These are phyloP conservation scores for Combretum micranthum DNA, from an alignment of 345 rosid genomes.

Conservation along the genomic window DNA sequence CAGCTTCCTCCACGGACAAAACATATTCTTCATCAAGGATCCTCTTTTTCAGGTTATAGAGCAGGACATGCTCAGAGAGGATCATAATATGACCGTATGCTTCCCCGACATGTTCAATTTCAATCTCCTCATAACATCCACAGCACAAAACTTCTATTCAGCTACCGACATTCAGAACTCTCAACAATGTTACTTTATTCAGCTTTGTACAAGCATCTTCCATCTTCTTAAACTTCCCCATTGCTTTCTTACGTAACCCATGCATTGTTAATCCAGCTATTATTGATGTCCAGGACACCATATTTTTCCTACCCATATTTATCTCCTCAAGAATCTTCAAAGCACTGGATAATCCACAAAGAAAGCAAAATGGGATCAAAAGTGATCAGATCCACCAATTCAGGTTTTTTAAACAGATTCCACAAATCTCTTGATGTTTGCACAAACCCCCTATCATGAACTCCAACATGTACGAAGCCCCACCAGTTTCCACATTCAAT, in stretches of 20 bases:
- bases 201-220: slow-evolving; percentile 47
- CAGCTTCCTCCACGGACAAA: slow-evolving; percentile 89
- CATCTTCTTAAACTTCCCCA: slow-evolving; percentile 46
- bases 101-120: no score
- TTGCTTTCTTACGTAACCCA: slow-evolving; percentile 75
- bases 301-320: slow-evolving; percentile 33
- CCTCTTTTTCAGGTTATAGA: slow-evolving; percentile 94
- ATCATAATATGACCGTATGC: no score
- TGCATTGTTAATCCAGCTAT: slow-evolving; percentile 75
- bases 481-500: slow-evolving; percentile 58
- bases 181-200: slow-evolving; percentile 61
- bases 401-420: slow-evolving; percentile 38
- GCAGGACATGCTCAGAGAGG: slow-evolving; percentile 90
- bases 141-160: no score
- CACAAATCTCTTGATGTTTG: slow-evolving; percentile 67
- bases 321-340: slow-evolving; percentile 43
- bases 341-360: slow-evolving; percentile 64
- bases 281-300: slow-evolving; percentile 79
- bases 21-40: slow-evolving; percentile 91
- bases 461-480: slow-evolving; percentile 80
- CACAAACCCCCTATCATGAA: slow-evolving; percentile 55
- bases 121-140: no score
- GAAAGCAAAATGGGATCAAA: slow-evolving; percentile 75
- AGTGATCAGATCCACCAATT: slow-evolving; percentile 42
- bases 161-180: slow-evolving; percentile 78